A percentile compares a stretch with the other conserved stretches of the same genome.
Evolutionary conservation across 805 yeast genomes (phyloP).

Genomic region (Teunomyces cretensis): DNA sequence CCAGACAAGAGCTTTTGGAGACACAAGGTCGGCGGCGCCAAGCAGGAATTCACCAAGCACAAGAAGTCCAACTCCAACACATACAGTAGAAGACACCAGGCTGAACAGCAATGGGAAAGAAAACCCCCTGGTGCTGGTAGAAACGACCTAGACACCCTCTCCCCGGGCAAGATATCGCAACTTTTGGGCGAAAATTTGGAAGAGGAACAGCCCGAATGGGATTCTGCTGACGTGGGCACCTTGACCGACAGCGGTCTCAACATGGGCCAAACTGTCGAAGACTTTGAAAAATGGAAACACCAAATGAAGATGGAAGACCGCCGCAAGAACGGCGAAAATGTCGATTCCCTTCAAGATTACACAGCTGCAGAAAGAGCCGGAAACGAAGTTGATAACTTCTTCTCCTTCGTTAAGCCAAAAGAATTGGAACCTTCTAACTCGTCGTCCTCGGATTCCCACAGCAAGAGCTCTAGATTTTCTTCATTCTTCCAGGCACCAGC

Average conservation of each 20-base stretch:
- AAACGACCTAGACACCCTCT: constrained; percentile 25
- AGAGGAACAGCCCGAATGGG: constrained; percentile 43
- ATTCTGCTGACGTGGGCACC: constrained; percentile 27
- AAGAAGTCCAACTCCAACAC: constrained; percentile 14
- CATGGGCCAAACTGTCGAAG: constrained; percentile 55
- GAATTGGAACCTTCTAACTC: constrained; percentile 6
- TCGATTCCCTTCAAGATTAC: background rate
- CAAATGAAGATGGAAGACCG: constrained; percentile 52
- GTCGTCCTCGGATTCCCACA: constrained; percentile 13
- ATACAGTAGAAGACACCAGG: constrained; percentile 15
- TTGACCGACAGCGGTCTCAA: constrained; percentile 14
- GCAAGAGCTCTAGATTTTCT: constrained; percentile 37
- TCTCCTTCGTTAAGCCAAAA: constrained; percentile 39
- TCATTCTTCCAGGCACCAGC: constrained; percentile 26
- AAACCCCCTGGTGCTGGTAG: constrained; percentile 18
- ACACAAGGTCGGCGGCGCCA: constrained; percentile 21
- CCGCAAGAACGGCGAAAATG: constrained; percentile 37
- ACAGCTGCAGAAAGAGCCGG: constrained; percentile 20
- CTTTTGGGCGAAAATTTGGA: constrained; percentile 36
- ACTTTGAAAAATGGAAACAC: constrained; percentile 60
- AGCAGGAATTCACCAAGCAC: constrained; percentile 10
- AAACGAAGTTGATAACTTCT: constrained; percentile 45
- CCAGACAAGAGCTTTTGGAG: constrained; percentile 55
- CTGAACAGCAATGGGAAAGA: constrained; percentile 32
- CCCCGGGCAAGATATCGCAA: constrained; percentile 33